phyloP scores from a whole-genome alignment of 495 filamentous ascomycete genomes.

The Penicillium ucsense region DNA sequence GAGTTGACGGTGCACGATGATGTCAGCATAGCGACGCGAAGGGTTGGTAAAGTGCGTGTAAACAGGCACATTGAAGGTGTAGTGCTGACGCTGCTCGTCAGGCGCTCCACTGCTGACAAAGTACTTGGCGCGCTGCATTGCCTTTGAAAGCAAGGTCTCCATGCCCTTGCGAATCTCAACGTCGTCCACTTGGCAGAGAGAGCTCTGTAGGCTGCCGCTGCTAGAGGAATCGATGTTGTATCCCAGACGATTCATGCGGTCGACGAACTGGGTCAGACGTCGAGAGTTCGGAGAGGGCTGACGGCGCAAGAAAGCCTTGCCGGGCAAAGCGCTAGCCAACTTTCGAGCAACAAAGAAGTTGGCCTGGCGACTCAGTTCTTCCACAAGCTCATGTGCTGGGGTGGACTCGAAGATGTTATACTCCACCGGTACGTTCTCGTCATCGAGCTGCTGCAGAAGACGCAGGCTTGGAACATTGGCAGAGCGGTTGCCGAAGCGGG shows the following conservation, averaged over 20 bases:
- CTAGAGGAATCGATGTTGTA: constrained; percentile 81
- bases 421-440: constrained; percentile 94
- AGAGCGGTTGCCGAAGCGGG: constrained; percentile 67
- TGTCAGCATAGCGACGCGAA: constrained; percentile 86
- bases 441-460: constrained; percentile 87
- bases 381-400: constrained; percentile 82
- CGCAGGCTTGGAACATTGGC: constrained; percentile 75
- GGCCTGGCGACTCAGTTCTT: constrained; percentile 86
- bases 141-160: constrained; percentile 89
- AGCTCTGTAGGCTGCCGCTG: constrained; percentile 85
- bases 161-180: constrained; percentile 87
- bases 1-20: constrained; percentile 91
- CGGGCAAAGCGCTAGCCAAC: constrained; percentile 66
- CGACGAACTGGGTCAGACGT: constrained; percentile 79
- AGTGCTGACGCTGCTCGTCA: constrained; percentile 72
- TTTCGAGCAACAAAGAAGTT: constrained; percentile 85
- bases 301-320: constrained; percentile 85
- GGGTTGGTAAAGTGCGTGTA: constrained; percentile 98
- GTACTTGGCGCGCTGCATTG: constrained; percentile 95
- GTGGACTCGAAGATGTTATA: constrained; percentile 92
- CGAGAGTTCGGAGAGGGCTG: constrained; percentile 78
- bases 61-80: constrained; percentile 81
- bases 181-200: constrained; percentile 84
- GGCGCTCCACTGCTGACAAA: constrained; percentile 66
- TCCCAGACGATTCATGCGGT: constrained; percentile 85